Evolutionary conservation across 1,139 yeast species (phyloP).

Genomic region (Hemisphaericaspora lyxosophila): DNA sequence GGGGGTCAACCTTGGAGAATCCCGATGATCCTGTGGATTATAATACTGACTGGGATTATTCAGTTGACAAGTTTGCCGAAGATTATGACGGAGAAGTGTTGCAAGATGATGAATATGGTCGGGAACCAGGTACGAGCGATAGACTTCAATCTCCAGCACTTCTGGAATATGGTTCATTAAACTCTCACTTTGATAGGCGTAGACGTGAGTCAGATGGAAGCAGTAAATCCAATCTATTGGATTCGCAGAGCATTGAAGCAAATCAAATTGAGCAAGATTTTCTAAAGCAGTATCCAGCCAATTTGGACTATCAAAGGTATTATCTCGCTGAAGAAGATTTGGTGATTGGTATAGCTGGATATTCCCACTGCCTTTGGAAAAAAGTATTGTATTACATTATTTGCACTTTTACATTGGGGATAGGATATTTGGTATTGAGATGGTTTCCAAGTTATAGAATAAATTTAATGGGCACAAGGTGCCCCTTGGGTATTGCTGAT

Average conservation of each 20-base stretch:
- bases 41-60: conserved; percentile 69
- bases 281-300: conserved; percentile 43
- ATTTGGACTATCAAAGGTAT: conserved; percentile 65
- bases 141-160: not conserved
- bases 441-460: conserved; percentile 86
- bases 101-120: conserved; percentile 8
- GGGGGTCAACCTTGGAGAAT: conserved; percentile 76
- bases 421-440: conserved; percentile 68
- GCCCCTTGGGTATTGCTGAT: conserved; percentile 77
- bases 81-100: conserved; percentile 17
- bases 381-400: conserved; percentile 49
- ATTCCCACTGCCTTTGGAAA: conserved; percentile 53
- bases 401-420: conserved; percentile 63
- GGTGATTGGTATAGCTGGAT: conserved; percentile 93
- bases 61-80: conserved; percentile 47
- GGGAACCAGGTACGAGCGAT: not conserved
- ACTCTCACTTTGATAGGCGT: conserved; percentile 24
- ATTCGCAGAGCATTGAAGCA: conserved; percentile 14
- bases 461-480: conserved; percentile 60
- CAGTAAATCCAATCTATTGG: conserved; percentile 20
- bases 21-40: conserved; percentile 55
- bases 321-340: conserved; percentile 95
- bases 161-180: conserved; percentile 39
- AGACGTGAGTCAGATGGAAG: conserved; percentile 30
- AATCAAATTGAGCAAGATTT: conserved; percentile 36